A percentile compares a stretch with the other conserved stretches of the same genome.
These are phyloP conservation scores for Steccherinum ochraceum DNA, from an alignment of 768 basidiomycete genomes.

Conservation along the genomic window DNA sequence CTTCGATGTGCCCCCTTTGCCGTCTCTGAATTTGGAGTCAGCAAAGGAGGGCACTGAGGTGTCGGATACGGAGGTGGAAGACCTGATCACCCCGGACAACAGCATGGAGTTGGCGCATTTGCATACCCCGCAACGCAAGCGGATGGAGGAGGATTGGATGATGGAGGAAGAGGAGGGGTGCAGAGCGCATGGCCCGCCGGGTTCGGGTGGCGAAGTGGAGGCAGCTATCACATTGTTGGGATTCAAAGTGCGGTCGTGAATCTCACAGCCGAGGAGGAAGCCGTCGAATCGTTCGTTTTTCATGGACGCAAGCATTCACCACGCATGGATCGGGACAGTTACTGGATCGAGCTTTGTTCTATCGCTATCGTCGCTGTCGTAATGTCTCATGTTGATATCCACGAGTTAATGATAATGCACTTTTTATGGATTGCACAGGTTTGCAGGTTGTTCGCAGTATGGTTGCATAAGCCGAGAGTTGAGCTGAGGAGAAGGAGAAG, in stretches of 20 bases:
- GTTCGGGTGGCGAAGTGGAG: conserved; percentile 5
- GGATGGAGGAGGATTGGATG: neutral
- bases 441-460: too few relatives aligned
- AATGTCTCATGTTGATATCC: too few relatives aligned
- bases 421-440: too few relatives aligned
- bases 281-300: too few relatives aligned
- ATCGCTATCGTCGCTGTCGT: too few relatives aligned
- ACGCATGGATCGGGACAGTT: too few relatives aligned
- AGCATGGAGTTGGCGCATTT: conserved; percentile 2
- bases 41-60: conserved; percentile 1
- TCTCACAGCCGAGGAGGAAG: too few relatives aligned
- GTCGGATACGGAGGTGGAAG: conserved; percentile 8
- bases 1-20: neutral
- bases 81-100: conserved; percentile 10
- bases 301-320: too few relatives aligned
- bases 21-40: neutral
- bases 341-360: too few relatives aligned
- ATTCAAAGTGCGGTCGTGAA: conserved; percentile 6
- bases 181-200: neutral
- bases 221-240: conserved; percentile 11
- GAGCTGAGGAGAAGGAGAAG: too few relatives aligned
- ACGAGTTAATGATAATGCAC: too few relatives aligned
- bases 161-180: neutral
- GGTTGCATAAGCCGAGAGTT: too few relatives aligned
- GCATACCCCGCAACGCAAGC: neutral